Evolutionary conservation across 257 asterid species (phyloP).

Genomic region (Salvia rosmarinus): DNA sequence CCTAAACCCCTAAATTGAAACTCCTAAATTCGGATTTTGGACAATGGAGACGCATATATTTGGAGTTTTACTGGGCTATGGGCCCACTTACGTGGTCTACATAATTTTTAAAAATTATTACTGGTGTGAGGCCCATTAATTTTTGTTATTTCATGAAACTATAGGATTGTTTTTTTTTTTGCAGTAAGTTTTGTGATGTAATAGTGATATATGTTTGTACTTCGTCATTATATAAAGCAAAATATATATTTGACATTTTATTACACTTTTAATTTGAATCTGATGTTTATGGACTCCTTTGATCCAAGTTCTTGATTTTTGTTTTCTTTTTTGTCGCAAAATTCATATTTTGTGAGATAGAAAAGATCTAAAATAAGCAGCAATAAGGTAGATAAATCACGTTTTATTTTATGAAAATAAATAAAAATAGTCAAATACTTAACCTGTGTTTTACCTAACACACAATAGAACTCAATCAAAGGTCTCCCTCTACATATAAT

Average conservation of each 20-base stretch:
- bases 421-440: no score
- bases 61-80: background rate
- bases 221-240: background rate
- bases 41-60: background rate
- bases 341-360: no score
- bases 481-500: background rate
- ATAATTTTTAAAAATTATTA: background rate
- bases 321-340: no score
- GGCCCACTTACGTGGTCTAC: conserved; percentile 6
- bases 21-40: background rate
- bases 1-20: conserved; percentile 29
- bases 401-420: no score
- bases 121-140: background rate
- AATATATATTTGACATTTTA: background rate
- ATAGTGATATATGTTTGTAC: no score
- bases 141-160: background rate
- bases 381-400: no score
- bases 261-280: background rate
- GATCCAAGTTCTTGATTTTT: background rate
- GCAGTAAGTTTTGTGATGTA: no score
- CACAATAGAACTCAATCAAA: background rate
- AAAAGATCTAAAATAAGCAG: no score
- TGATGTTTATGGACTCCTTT: background rate
- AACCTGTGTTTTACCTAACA: no score
- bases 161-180: background rate